Conservation (phyloP, 495 filamentous ascomycete species). For the Durotheca rogersii region DNA sequence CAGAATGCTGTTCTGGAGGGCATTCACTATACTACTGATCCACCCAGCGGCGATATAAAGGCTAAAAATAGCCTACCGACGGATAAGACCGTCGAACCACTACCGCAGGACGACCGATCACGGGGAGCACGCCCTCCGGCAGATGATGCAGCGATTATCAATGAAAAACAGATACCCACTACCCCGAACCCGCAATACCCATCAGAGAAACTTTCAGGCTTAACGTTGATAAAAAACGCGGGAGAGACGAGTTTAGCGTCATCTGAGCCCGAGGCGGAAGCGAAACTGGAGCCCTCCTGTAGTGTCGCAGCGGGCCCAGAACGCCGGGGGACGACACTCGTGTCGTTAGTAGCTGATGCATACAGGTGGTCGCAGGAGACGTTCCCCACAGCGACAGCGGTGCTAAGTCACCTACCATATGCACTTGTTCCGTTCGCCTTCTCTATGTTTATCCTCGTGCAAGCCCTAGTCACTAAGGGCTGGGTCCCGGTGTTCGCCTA, state of each 20-base stretch:
- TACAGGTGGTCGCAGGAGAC: constrained; percentile 62
- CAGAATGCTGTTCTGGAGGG: neutral
- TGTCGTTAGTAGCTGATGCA: constrained; percentile 42
- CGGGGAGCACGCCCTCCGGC: constrained; percentile 3
- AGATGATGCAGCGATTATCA: constrained; percentile 16
- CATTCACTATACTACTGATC: neutral
- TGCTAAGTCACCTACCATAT: constrained; percentile 60
- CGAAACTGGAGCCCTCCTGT: constrained; percentile 16
- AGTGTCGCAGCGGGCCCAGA: neutral
- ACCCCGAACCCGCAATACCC: neutral
- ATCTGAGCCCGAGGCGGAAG: constrained; percentile 17
- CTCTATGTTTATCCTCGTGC: constrained; percentile 67
- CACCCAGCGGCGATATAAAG: neutral
- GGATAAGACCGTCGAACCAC: neutral
- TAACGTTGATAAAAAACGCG: constrained; percentile 9
- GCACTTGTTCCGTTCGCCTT: constrained; percentile 65
- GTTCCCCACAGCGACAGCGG: constrained; percentile 63
- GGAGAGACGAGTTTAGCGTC: constrained; percentile 24
- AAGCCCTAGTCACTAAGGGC: constrained; percentile 64
- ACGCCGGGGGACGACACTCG: constrained; percentile 36
- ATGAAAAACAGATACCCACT: constrained; percentile 23
- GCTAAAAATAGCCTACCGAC: neutral
- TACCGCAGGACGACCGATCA: neutral
- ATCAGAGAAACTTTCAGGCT: neutral
- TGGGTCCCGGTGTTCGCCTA: constrained; percentile 68